Base-by-base conservation (phyloP, 805 yeast species). In the Spathaspora hagerdaliae region DNA sequence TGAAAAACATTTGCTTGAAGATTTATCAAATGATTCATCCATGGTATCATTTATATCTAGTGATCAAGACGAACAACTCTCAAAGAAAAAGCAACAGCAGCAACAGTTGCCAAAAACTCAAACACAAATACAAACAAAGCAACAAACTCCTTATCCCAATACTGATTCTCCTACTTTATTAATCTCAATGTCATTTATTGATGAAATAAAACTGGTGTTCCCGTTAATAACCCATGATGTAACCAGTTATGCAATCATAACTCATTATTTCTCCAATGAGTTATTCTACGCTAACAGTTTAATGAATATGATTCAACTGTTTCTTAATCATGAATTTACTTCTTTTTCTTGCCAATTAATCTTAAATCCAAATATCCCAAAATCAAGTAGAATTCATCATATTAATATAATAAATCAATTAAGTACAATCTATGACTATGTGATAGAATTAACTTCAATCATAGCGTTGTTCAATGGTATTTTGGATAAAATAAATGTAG, bases 271-370 rank as follows among this genome's bases (percentile, higher is more conserved):
- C 10, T 44, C 49, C 11, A 46, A 46, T 34, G 45, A 49, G 27
- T 33, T 46, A 14, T 49, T 39, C 34, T 45, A 49, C 31, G 45
- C 52, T 6, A 38, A 47, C 14, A 49, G 43, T 36, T 44, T 49
- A 24, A 36, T 46, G 13, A 41, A 34, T 12, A 32, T 49, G 27
- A 15, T 42, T 12, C 36, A 38, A 12, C 41, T 32, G 36, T 47
- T 49, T 33, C n/a, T 39, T 7, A 43, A 41, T 27, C 15, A 42
- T 11, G 50, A 49, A 13, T 46, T 46, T 27, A 35, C 13, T 8
- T 19, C 34, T 2, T 48, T 48, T 39, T 24, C 33, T 27, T 12
- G 26, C 11, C 31, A 29, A 5, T 29, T 35, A n/a, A 46, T 46
- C 9, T 31, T 46, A 15, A 46, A 42, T 39, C 49, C 49, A 9